Evolutionary conservation across 768 basidiomycete genomes (phyloP), one percentile per base, ranked within the genome.

Genomic region (Boletellus ananas): DNA sequence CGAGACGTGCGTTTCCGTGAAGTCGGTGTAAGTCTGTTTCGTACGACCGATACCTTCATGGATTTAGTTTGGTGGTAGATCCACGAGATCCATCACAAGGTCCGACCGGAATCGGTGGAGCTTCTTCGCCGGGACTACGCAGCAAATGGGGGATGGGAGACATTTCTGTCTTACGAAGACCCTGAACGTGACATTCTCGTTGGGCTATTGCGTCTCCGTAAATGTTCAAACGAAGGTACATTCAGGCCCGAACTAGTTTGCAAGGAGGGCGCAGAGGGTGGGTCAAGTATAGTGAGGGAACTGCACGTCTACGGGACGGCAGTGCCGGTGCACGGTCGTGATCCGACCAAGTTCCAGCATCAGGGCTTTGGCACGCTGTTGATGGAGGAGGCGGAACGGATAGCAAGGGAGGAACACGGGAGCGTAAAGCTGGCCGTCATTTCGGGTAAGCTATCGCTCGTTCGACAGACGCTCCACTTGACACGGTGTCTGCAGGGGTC

Each of bases 141-240:
- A 3, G 96, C 96, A 27, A 99, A 98, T 63, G 95, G 94, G 6
- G 94, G 96, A 40, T 99, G 96, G 96, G 96, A 99, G 72, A 98
- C 96, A 2, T 99, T 99, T 80, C 73, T 99, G 6, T 95, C 94
- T 25, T 99, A 98, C 65, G 96, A 99, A 72, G 96, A 99, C 67
- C 95, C 96, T 6, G 93, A 94, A 69, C 83, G 82, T 47, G 96
- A 99, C 62, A 98, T 99, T 67, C 83, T 99, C 39, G 84, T 99
- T 52, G 96, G 96, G 18, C 72, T 99, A 25, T 76, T 99, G 34
- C 82, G 96, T 29, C 72, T 99, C 60, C 77, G 96, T 43, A 97
- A 94, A 66, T 97, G 96, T 64, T 95, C 93, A 1, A 91, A 94
- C 49, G 95, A 98, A 55, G 94, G 94, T 2, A 98, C 95, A 3